Conservation (phyloP, 73 alveolate genomes). For the Symbiodinium pilosum region DNA sequence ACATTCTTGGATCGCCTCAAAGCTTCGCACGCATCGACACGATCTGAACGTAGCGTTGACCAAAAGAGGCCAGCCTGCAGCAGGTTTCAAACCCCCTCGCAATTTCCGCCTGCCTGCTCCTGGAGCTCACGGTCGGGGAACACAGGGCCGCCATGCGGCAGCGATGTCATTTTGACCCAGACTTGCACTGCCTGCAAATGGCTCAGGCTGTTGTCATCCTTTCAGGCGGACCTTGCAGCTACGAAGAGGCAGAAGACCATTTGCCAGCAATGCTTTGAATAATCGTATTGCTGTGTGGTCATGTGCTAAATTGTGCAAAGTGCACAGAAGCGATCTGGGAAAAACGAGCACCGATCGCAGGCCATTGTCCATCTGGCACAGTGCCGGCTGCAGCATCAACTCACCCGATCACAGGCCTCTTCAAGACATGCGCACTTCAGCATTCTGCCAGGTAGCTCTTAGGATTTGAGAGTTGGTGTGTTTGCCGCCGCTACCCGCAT, state of each 20-base stretch:
- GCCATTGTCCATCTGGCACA: constrained; percentile 88
- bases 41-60: too few species aligned
- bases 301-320: too few species aligned
- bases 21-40: too few species aligned
- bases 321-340: background rate
- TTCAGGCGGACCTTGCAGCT: constrained; percentile 78
- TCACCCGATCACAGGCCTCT: constrained; percentile 47
- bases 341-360: background rate
- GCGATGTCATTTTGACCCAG: background rate
- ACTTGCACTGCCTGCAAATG: background rate
- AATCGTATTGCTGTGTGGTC: too few species aligned
- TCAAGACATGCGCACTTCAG: background rate
- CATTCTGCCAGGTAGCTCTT: too few species aligned
- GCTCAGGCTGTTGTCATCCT: constrained; percentile 46
- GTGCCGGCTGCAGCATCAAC: constrained; percentile 65
- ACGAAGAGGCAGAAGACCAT: constrained; percentile 59
- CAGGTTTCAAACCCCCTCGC: background rate
- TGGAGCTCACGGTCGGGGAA: constrained; percentile 40
- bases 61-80: too few species aligned
- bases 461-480: too few species aligned
- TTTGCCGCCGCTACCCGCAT: too few species aligned
- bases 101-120: constrained; percentile 29
- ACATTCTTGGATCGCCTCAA: background rate
- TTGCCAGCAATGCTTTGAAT: too few species aligned
- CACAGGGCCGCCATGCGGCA: background rate